A percentile compares a stretch with the other conserved stretches of the same genome.
These are phyloP conservation scores for Trichoderma citrinoviride DNA, from an alignment of 2,329 filamentous ascomycete genomes.

Conservation along the genomic window DNA sequence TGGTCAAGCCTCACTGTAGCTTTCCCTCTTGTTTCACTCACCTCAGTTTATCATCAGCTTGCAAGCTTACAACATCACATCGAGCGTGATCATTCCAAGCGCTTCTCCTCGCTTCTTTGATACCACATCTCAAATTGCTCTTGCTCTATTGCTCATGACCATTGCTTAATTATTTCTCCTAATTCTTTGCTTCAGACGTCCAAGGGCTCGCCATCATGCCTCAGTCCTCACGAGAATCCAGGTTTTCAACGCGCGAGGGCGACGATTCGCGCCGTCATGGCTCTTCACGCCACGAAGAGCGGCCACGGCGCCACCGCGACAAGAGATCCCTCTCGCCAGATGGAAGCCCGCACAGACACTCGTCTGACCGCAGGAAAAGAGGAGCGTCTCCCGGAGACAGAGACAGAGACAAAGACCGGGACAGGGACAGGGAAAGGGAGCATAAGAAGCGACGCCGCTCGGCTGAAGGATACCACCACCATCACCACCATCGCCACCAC, in stretches of 20 bases:
- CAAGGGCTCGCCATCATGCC: neutral
- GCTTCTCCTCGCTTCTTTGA: neutral
- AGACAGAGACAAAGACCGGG: constrained; percentile 15
- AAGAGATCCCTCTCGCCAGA: constrained; percentile 13
- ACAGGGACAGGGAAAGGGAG: constrained; percentile 17
- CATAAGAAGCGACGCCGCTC: constrained; percentile 30
- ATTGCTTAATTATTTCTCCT: neutral
- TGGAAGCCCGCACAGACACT: constrained; percentile 6
- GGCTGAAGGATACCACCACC: constrained; percentile 26
- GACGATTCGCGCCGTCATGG: constrained; percentile 7
- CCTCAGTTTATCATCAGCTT: too few relatives aligned
- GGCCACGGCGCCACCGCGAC: constrained; percentile 4
- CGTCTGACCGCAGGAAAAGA: constrained; percentile 21
- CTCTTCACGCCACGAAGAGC: constrained; percentile 1
- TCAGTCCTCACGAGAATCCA: constrained; percentile 5
- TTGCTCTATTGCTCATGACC: neutral
- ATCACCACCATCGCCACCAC: neutral
- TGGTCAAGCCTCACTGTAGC: neutral
- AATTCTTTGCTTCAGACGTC: neutral
- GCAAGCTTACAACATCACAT: too few relatives aligned
- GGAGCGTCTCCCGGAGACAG: neutral
- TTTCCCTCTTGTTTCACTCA: neutral
- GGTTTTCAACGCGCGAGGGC: constrained; percentile 18
- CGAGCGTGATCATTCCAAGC: too few relatives aligned
- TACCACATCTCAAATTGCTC: neutral